These are phyloP conservation scores for Neolentinus lepideus DNA, from an alignment of 1,284 basidiomycete genomes.

Conservation along the genomic window DNA sequence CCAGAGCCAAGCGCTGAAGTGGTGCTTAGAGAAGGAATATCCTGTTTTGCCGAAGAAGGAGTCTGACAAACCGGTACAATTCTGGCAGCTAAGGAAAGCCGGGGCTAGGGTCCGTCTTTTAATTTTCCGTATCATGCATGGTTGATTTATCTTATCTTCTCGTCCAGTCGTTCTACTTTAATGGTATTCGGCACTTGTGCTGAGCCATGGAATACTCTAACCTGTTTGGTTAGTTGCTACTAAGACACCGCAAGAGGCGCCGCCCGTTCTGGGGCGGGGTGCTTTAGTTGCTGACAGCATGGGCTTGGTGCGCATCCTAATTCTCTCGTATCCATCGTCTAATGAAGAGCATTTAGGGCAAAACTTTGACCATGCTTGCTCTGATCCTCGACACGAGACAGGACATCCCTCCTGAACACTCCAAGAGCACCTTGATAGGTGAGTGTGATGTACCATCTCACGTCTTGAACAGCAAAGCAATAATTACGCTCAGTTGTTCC, in stretches of 20 bases:
- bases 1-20: conserved; percentile 69
- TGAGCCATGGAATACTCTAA: background rate
- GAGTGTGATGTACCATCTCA: conserved; percentile 14
- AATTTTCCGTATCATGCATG: background rate
- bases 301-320: conserved; percentile 44
- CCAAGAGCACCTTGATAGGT: conserved; percentile 73
- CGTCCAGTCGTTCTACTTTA: conserved; percentile 58
- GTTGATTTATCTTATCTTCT: background rate
- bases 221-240: conserved; percentile 54
- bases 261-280: conserved; percentile 71
- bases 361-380: conserved; percentile 78
- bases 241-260: conserved; percentile 60
- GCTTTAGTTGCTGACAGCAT: conserved; percentile 87
- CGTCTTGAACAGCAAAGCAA: background rate
- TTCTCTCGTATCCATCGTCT: conserved; percentile 5
- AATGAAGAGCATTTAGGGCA: conserved; percentile 44
- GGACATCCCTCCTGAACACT: conserved; percentile 50
- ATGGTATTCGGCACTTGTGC: conserved; percentile 41
- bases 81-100: conserved; percentile 69
- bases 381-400: conserved; percentile 70
- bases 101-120: conserved; percentile 37
- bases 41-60: conserved; percentile 62
- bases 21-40: conserved; percentile 76
- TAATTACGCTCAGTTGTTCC: conserved; percentile 58
- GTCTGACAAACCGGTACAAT: conserved; percentile 73